A percentile compares a stretch with the other conserved stretches of the same genome.
Evolutionary conservation across 1,284 basidiomycete species (phyloP).

Genomic region (Sparassis latifolia): DNA sequence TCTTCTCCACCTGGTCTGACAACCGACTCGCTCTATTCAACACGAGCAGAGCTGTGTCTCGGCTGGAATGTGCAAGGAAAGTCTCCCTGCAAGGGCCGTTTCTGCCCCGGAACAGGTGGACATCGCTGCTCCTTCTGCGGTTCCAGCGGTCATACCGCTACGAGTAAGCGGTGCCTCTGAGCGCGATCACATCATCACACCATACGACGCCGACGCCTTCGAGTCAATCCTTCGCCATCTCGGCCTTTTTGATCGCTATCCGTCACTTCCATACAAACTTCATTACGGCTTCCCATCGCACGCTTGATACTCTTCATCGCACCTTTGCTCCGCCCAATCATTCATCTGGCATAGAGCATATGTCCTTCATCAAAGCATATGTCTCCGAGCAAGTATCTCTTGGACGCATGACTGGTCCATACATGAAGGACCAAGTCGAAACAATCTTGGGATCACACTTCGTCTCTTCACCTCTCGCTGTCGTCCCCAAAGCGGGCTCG

Average conservation of each 20-base stretch:
- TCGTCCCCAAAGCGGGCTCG: constrained; percentile 5
- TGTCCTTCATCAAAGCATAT: constrained; percentile 22
- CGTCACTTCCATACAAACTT: constrained; percentile 23
- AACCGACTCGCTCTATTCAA: constrained; percentile 1
- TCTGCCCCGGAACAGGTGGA: background rate
- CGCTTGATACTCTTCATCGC: constrained; percentile 17
- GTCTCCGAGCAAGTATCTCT: constrained; percentile 7
- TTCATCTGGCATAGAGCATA: constrained; percentile 1
- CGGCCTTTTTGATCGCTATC: constrained; percentile 19
- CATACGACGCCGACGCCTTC: constrained; percentile 8
- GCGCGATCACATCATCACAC: background rate
- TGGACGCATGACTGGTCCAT: background rate
- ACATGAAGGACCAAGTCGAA: constrained; percentile 13
- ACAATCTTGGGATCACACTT: constrained; percentile 21
- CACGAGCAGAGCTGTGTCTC: constrained; percentile 5
- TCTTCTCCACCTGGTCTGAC: background rate
- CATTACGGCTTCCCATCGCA: constrained; percentile 28
- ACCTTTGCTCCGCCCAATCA: constrained; percentile 16
- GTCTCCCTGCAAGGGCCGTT: background rate
- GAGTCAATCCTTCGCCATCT: constrained; percentile 6
- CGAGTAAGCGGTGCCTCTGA: constrained; percentile 4
- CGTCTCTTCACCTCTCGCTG: constrained; percentile 18
- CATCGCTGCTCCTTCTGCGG: constrained; percentile 14
- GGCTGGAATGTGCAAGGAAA: constrained; percentile 7
- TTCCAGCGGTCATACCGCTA: constrained; percentile 7